Percentiles rank a stretch among this genome's conserved stretches.
Conservation (phyloP, 2,329 filamentous ascomycete species). For the Bisporella sp. region DNA sequence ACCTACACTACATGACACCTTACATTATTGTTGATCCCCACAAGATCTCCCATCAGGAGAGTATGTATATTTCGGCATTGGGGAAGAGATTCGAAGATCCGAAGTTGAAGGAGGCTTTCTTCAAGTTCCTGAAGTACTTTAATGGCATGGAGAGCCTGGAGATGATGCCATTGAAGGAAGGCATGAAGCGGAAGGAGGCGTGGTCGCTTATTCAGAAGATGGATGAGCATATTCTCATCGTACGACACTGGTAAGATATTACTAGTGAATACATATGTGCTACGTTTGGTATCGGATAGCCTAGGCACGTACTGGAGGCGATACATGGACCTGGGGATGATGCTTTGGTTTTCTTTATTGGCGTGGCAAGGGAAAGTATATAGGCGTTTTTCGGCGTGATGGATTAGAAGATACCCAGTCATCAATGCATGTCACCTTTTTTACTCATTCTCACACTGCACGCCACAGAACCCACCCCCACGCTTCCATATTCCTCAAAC, state of each 20-base stretch:
- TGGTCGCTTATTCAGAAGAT: slow-evolving; percentile 60
- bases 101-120: slow-evolving; percentile 62
- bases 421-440: too few relatives aligned
- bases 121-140: slow-evolving; percentile 71
- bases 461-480: too few relatives aligned
- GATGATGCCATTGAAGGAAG: slow-evolving; percentile 77
- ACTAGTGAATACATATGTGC: too few relatives aligned
- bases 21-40: slow-evolving; percentile 73
- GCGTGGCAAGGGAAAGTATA: too few relatives aligned
- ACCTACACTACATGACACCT: slow-evolving; percentile 51
- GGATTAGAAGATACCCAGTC: too few relatives aligned
- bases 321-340: too few relatives aligned
- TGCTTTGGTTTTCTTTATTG: too few relatives aligned
- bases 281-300: too few relatives aligned
- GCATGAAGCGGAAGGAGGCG: slow-evolving; percentile 77
- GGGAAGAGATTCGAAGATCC: slow-evolving; percentile 38
- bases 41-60: slow-evolving; percentile 71
- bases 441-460: too few relatives aligned
- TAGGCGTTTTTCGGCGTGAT: too few relatives aligned
- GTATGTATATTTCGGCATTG: slow-evolving; percentile 61
- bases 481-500: too few relatives aligned
- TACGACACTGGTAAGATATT: slow-evolving; percentile 57
- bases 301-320: too few relatives aligned
- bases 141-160: slow-evolving; percentile 82
- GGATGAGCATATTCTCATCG: slow-evolving; percentile 60